phyloP scores from a whole-genome alignment of 768 basidiomycete species.

The Boletus eberwhitei region DNA sequence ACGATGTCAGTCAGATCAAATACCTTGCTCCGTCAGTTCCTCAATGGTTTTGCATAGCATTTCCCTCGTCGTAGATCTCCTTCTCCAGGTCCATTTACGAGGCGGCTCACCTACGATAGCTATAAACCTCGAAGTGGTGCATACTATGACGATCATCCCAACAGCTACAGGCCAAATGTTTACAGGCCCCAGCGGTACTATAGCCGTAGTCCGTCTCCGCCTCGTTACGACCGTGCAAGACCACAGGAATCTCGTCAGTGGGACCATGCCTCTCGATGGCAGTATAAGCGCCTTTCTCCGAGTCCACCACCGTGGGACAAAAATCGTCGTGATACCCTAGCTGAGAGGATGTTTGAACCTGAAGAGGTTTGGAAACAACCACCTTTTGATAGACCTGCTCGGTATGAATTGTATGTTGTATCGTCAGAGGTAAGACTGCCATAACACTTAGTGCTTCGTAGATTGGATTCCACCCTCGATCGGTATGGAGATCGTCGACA shows the following conservation, averaged over 20 bases:
- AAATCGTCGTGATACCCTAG: slow-evolving; percentile 36
- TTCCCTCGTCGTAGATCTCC: slow-evolving; percentile 43
- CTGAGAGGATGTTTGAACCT: slow-evolving; percentile 66
- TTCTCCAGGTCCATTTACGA: slow-evolving; percentile 46
- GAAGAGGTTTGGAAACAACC: slow-evolving; percentile 68
- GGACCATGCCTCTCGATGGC: slow-evolving; percentile 46
- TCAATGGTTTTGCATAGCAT: slow-evolving; percentile 24
- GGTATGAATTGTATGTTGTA: slow-evolving; percentile 41
- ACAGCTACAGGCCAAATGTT: slow-evolving; percentile 40
- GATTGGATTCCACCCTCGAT: slow-evolving; percentile 30
- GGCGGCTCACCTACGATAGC: slow-evolving; percentile 47
- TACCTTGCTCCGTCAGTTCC: slow-evolving; percentile 12
- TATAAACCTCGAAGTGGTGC: slow-evolving; percentile 43
- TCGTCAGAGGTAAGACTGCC: slow-evolving; percentile 20
- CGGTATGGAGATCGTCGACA: slow-evolving; percentile 37
- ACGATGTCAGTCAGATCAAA: slow-evolving; percentile 34
- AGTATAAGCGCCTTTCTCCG: slow-evolving; percentile 40
- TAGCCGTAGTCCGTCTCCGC: slow-evolving; percentile 52
- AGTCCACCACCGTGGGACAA: slow-evolving; percentile 33
- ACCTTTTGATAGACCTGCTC: slow-evolving; percentile 43
- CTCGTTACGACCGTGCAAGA: slow-evolving; percentile 43
- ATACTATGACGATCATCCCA: slow-evolving; percentile 40
- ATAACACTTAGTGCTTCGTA: slow-evolving; percentile 17
- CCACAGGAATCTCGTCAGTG: slow-evolving; percentile 42
- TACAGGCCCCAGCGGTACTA: slow-evolving; percentile 37